Conservation (phyloP, 768 basidiomycete genomes). For the Boletus barrowsii region DNA sequence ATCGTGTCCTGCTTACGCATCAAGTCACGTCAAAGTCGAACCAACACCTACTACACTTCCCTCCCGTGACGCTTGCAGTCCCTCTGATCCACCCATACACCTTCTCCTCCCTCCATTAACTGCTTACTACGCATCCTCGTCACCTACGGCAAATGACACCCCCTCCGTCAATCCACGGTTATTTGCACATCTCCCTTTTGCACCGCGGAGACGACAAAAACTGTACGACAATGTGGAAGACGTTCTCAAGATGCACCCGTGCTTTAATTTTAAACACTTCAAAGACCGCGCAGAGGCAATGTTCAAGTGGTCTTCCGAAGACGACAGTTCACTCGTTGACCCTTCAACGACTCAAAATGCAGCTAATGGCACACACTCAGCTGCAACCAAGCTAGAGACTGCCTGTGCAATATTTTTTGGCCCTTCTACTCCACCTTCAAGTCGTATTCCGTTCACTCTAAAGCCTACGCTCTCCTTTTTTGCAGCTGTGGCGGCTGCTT, state of each 20-base stretch:
- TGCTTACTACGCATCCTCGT: slow-evolving; percentile 21
- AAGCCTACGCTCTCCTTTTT: slow-evolving; percentile 45
- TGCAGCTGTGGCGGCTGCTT: slow-evolving; percentile 52
- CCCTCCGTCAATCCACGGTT: slow-evolving; percentile 39
- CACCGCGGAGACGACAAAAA: slow-evolving; percentile 35
- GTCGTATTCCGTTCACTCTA: slow-evolving; percentile 9
- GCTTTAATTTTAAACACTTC: slow-evolving; percentile 48
- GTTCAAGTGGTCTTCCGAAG: slow-evolving; percentile 40
- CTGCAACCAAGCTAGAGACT: slow-evolving; percentile 22
- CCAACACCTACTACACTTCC: slow-evolving; percentile 29
- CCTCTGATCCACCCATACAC: slow-evolving; percentile 22
- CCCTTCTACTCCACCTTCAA: slow-evolving; percentile 6
- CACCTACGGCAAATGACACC: slow-evolving; percentile 21
- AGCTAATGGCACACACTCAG: slow-evolving; percentile 17
- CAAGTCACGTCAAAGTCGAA: slow-evolving; percentile 35
- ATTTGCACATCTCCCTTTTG: slow-evolving; percentile 39
- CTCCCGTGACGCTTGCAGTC: slow-evolving; percentile 8
- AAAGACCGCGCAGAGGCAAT: slow-evolving; percentile 42
- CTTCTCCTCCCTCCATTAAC: slow-evolving; percentile 19
- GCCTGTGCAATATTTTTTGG: slow-evolving; percentile 34
- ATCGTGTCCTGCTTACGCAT: slow-evolving; percentile 15
- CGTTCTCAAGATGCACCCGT: slow-evolving; percentile 47
- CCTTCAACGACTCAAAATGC: slow-evolving; percentile 30
- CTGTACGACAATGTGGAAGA: slow-evolving; percentile 40
- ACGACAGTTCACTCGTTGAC: slow-evolving; percentile 12